Percentiles rank a stretch among this genome's conserved stretches.
Conservation (phyloP, 148 eudicot species). For the Rhododendron vialii region DNA sequence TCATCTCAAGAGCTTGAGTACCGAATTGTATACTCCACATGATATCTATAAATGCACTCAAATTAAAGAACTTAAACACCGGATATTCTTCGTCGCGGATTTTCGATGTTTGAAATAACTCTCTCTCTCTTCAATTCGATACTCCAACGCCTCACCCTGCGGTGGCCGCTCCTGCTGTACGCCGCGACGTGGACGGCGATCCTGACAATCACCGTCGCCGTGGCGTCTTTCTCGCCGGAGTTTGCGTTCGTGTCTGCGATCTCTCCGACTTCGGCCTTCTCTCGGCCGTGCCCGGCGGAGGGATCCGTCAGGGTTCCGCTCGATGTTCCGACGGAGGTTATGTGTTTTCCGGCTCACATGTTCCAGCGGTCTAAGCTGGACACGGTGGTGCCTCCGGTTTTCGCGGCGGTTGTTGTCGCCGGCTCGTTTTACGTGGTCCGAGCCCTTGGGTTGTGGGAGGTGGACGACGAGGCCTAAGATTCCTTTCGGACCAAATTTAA, state of each 20-base stretch:
- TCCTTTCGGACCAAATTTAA: background rate
- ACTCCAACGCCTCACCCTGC: constrained; percentile 19
- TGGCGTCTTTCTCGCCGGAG: constrained; percentile 61
- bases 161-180: constrained; percentile 46
- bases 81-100: background rate
- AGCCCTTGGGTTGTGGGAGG: constrained; percentile 56
- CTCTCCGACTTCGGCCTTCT: constrained; percentile 40
- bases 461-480: constrained; percentile 10
- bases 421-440: constrained; percentile 57
- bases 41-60: background rate
- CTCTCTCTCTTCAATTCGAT: constrained; percentile 24
- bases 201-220: constrained; percentile 47
- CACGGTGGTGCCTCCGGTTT: constrained; percentile 60
- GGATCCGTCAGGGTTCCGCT: constrained; percentile 49
- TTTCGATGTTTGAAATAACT: constrained; percentile 15
- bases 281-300: constrained; percentile 27
- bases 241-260: constrained; percentile 55
- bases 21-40: background rate
- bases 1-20: background rate
- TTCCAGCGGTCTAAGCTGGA: constrained; percentile 55
- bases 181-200: constrained; percentile 64
- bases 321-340: constrained; percentile 50
- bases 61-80: background rate
- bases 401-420: constrained; percentile 67
- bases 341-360: constrained; percentile 52